Evolutionary conservation across 331 rosid species (phyloP).

Genomic region (Rosa hybrid): DNA sequence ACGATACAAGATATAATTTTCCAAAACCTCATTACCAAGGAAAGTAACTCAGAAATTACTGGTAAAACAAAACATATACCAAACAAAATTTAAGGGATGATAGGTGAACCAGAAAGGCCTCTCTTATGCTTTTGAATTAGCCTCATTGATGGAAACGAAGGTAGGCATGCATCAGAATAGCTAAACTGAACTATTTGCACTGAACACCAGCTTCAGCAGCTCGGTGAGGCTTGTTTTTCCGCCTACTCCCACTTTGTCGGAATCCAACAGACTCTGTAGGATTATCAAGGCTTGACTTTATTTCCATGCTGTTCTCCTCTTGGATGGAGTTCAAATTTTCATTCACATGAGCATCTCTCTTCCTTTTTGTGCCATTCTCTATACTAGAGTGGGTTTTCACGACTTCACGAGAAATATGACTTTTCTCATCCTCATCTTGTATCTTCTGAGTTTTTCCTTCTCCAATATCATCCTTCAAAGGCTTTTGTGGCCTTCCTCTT

Average conservation of each 20-base stretch:
- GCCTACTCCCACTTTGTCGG: constrained; percentile 72
- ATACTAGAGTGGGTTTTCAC: constrained; percentile 41
- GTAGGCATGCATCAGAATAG: constrained; percentile 23
- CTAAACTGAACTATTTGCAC: constrained; percentile 44
- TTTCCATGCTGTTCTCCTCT: constrained; percentile 47
- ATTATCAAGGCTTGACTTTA: constrained; percentile 44
- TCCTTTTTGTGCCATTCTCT: constrained; percentile 62
- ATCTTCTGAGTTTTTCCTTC: constrained; percentile 45
- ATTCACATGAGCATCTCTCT: constrained; percentile 51
- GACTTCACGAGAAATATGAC: constrained; percentile 37
- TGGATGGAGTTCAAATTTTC: constrained; percentile 47
- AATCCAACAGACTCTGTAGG: constrained; percentile 57
- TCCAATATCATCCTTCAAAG: constrained; percentile 52
- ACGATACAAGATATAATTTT: neutral
- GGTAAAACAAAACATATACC: constrained; percentile 4
- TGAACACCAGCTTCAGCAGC: constrained; percentile 86
- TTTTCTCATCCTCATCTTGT: constrained; percentile 53
- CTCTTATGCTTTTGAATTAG: constrained; percentile 20
- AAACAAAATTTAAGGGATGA: constrained; percentile 15
- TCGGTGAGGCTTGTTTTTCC: constrained; percentile 73
- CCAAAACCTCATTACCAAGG: constrained; percentile 32
- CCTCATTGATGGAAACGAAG: constrained; percentile 28
- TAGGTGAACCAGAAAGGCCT: constrained; percentile 29
- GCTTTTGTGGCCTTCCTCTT: constrained; percentile 65
- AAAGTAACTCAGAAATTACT: neutral